phyloP scores from a whole-genome alignment of 1,284 basidiomycete genomes.

The Anthracocystis walkeri region DNA sequence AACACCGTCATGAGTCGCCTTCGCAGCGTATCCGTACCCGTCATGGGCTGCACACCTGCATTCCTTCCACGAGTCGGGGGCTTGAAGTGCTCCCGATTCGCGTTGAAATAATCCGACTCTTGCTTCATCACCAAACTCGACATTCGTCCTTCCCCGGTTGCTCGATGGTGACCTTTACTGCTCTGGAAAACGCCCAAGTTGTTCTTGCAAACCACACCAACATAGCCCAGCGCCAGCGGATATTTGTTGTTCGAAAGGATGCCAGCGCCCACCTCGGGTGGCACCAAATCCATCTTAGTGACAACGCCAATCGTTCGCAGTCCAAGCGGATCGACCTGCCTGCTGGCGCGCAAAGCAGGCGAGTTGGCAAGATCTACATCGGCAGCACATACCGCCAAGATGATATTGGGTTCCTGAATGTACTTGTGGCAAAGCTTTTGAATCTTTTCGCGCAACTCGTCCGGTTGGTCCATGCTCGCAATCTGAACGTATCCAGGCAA shows the following conservation, averaged over 20 bases:
- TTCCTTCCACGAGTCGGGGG: constrained; percentile 71
- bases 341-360: constrained; percentile 89
- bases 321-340: constrained; percentile 93
- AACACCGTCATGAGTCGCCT: constrained; percentile 93
- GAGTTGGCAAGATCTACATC: constrained; percentile 99
- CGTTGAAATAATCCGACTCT: constrained; percentile 85
- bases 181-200: constrained; percentile 51
- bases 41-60: constrained; percentile 74
- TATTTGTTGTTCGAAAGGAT: constrained; percentile 93
- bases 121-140: constrained; percentile 75
- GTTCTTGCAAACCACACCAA: constrained; percentile 86
- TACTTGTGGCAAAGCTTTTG: constrained; percentile 90
- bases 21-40: constrained; percentile 89
- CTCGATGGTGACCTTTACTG: constrained; percentile 52
- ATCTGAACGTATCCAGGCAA: constrained; percentile 98
- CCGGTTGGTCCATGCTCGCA: constrained; percentile 93
- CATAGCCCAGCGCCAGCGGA: constrained; percentile 95
- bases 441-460: constrained; percentile 93
- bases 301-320: constrained; percentile 95
- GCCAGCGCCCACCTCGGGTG: constrained; percentile 81
- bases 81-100: constrained; percentile 78
- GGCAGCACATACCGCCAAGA: constrained; percentile 95
- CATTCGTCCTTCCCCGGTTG: constrained; percentile 58
- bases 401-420: constrained; percentile 96
- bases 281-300: constrained; percentile 98